Conservation (phyloP, 2,329 filamentous ascomycete genomes). For the Microsporum ferrugineum region DNA sequence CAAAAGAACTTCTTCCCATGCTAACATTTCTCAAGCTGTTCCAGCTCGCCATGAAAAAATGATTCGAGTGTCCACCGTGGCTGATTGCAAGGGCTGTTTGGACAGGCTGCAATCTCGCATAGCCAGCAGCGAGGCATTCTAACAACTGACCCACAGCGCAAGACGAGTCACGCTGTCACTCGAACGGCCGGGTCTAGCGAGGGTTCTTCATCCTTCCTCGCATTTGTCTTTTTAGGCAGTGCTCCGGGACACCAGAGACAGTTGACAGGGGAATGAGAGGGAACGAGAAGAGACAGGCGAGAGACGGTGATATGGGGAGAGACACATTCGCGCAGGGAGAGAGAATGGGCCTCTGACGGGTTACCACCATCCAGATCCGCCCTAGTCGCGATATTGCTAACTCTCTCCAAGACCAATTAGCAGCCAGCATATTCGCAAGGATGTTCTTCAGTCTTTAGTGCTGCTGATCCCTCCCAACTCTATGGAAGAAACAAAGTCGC, state of each 20-base stretch:
- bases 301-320: neutral
- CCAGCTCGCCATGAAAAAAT: neutral
- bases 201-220: constrained; percentile 1
- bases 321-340: neutral
- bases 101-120: neutral
- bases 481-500: neutral
- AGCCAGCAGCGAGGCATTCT: neutral
- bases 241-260: neutral
- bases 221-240: neutral
- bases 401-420: neutral
- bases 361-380: constrained; percentile 5
- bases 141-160: neutral
- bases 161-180: neutral
- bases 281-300: neutral
- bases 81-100: neutral
- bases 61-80: neutral
- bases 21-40: neutral
- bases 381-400: neutral
- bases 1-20: neutral
- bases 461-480: constrained; percentile 61
- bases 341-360: neutral
- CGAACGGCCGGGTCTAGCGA: neutral
- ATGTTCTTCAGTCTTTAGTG: constrained; percentile 95
- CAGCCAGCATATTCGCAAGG: constrained; percentile 67
- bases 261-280: neutral